Evolutionary conservation across 345 rosid genomes (phyloP), one percentile per base, ranked within the genome.

Genomic region (Turnera subulata): DNA sequence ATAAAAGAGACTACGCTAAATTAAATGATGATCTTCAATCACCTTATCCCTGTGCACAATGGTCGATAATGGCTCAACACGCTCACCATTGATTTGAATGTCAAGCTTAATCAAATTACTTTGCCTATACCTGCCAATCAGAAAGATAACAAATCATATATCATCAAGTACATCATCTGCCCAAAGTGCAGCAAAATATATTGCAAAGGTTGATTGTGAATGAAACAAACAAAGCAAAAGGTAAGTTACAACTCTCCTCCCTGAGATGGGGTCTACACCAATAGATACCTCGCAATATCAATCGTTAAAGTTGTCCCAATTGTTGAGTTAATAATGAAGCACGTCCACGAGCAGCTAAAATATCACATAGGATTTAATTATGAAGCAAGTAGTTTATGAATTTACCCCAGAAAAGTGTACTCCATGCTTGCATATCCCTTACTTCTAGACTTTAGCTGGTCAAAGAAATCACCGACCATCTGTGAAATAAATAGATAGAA

Each of bases 351-450:
- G 35, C n/a, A n/a, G n/a, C n/a, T n/a, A 29, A 29, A 29, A 29
- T 3, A 29, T 29, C 5, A n/a, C n/a, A 29, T 29, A 3, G 8
- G 35, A 29, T 8, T 29, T 50, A 15, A 6, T 16, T 26, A 23
- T 50, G 18, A 23, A 29, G 42, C 58, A 35, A 62, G 54, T n/a
- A 20, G 43, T 56, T 48, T 26, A 46, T 55, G 57, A 56, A 77
- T 72, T 74, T 74, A 89, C 99, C 97, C 96, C 22, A 79, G 25
- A 70, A 93, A 78, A 19, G 80, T 80, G 71, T 93, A 93, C 68
- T 93, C 99, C 99, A 93, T 86, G 88, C 99, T 93, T 35, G 95
- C 99, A 82, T 93, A 93, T 39, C 99, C 99, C 74, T 89, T 93
- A 68, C 89, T 84, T 73, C 88, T 83, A 51, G 99, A 93, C 75